Base-by-base conservation (phyloP, 192 early-diverging fungal genomes). In the Lobosporangium transversale region DNA sequence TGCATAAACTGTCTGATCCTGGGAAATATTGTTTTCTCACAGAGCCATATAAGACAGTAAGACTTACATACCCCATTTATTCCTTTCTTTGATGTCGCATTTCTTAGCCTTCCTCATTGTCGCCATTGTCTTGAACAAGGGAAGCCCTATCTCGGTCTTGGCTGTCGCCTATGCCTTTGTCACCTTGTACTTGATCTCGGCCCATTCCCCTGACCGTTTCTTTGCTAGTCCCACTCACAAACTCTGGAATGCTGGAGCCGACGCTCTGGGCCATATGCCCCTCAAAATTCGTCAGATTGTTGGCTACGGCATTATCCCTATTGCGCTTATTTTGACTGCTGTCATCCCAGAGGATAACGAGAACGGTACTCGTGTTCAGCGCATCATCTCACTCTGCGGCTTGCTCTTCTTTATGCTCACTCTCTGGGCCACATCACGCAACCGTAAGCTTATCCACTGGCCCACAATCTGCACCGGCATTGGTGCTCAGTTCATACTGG, bases 361-460 rank as follows among this genome's bases (percentile, higher is more conserved):
- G 1, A 37, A 59, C 9, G 87, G 88, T 37, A 91, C 80, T 43
- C 89, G 91, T 37, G 74, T 89, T 42, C 82, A 91, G 57, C 86
- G 94, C 18, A 53, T 94, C 66, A 93, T 94, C 81, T 90, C 92
- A 24, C 78, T 93, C 47, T 82, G 86, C 57, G 94, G 95, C 27
- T 76, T 95, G 40, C 11, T 85, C 26, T 35, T 93, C 31, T 87
- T 93, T 27, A 42, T 88, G 14, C 37, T 52, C 6, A 12, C 79
- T 4, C 68, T 91, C 30, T 81, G 59, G 24, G 56, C 52, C 20
- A 82, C 84, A 31, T 97, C 94, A 23, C 79, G 68, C 56, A 81
- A 92, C 73, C 87, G 84, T 56, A 82, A 69, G 43, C 65, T 76
- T 23, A 89, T 97, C 53, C 83, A 87, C 62, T 93, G 93, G 90